phyloP scores from a whole-genome alignment of 208 protist species.

The Trypanosoma lewisi region DNA sequence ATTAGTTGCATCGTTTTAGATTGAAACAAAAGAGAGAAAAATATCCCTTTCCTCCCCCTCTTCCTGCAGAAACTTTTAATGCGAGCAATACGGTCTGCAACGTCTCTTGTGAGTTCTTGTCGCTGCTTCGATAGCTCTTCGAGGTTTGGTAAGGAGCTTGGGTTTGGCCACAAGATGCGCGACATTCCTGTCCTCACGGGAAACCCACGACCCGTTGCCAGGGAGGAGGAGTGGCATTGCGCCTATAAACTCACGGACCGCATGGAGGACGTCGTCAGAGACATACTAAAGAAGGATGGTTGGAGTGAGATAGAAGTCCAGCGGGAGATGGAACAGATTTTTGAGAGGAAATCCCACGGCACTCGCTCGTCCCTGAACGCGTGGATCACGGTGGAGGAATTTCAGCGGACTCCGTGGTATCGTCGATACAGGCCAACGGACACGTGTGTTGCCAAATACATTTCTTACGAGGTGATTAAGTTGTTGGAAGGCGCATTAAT shows the following conservation, averaged over 20 bases:
- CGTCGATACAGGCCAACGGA: slow-evolving; percentile 83
- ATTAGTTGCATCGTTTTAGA: no score
- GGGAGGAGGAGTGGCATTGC: slow-evolving; percentile 82
- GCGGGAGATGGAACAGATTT: slow-evolving; percentile 81
- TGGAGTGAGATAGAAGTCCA: slow-evolving; percentile 72
- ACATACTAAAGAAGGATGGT: slow-evolving; percentile 58
- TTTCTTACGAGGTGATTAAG: slow-evolving; percentile 89
- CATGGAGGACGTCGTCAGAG: slow-evolving; percentile 79
- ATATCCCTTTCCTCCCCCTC: neutral
- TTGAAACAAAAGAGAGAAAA: no score
- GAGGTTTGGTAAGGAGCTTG: slow-evolving; percentile 79
- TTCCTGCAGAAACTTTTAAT: slow-evolving; percentile 1
- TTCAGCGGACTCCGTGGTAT: slow-evolving; percentile 89
- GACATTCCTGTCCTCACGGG: slow-evolving; percentile 88
- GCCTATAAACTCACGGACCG: slow-evolving; percentile 81
- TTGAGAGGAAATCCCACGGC: slow-evolving; percentile 60
- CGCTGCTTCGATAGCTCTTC: slow-evolving; percentile 59
- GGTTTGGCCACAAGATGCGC: slow-evolving; percentile 82
- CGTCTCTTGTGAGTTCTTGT: slow-evolving; percentile 1
- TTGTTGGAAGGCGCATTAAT: slow-evolving; percentile 75
- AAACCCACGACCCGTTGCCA: slow-evolving; percentile 67
- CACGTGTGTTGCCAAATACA: slow-evolving; percentile 74
- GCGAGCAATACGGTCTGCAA: slow-evolving; percentile 10
- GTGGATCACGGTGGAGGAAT: slow-evolving; percentile 88
- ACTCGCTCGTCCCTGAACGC: slow-evolving; percentile 78